Evolutionary conservation across 164 flowering plant species (phyloP).

Genomic region (Vitis riparia): DNA sequence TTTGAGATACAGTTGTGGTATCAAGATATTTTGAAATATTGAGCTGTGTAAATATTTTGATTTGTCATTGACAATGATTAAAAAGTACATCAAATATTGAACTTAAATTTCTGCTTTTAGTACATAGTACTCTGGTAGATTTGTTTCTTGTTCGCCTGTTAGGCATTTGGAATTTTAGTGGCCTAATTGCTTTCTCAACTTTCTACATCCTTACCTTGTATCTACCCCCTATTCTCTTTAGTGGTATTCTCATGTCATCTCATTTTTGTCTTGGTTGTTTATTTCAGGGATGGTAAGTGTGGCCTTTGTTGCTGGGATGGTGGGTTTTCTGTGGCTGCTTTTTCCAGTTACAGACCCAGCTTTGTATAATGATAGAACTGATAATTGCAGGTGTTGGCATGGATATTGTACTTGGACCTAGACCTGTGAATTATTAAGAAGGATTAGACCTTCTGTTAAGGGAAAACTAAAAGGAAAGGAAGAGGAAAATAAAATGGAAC

Average conservation of each 20-base stretch:
- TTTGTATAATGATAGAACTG: constrained; percentile 51
- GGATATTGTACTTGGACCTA: constrained; percentile 61
- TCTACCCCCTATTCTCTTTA: too few species aligned
- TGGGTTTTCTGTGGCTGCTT: constrained; percentile 55
- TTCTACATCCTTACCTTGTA: too few species aligned
- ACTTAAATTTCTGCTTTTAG: not conserved
- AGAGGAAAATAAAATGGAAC: not conserved
- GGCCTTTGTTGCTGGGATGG: constrained; percentile 56
- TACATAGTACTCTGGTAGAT: not conserved
- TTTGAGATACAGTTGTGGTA: not conserved
- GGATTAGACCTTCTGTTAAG: not conserved
- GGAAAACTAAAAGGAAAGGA: not conserved
- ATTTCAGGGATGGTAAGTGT: constrained; percentile 50
- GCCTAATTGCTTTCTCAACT: too few species aligned
- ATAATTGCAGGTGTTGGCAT: constrained; percentile 74
- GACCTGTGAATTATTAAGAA: not conserved
- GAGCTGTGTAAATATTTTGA: not conserved
- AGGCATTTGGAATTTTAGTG: too few species aligned
- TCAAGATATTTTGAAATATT: not conserved
- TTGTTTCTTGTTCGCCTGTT: too few species aligned
- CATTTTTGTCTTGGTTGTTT: not conserved
- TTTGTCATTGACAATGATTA: not conserved
- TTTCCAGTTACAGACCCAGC: constrained; percentile 64
- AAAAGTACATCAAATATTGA: not conserved
- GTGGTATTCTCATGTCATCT: not conserved